Percentiles rank a stretch among this genome's conserved stretches.
These are phyloP conservation scores for Kwoniella pini DNA, from an alignment of 768 basidiomycete species.

Conservation along the genomic window DNA sequence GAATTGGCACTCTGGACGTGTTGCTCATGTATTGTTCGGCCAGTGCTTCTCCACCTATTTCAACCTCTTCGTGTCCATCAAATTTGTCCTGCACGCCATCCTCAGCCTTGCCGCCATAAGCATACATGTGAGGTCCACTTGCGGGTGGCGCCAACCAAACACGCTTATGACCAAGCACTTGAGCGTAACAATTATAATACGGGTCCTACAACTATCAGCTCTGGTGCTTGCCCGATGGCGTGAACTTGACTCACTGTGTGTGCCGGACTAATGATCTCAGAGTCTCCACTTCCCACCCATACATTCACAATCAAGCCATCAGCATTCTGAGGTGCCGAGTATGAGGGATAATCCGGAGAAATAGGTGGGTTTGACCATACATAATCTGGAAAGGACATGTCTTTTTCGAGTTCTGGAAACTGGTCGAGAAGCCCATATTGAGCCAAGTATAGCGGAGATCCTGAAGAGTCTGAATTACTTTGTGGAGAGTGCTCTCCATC, in stretches of 20 bases:
- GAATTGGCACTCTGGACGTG: constrained; percentile 81
- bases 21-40: constrained; percentile 65
- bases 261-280: constrained; percentile 79
- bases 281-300: constrained; percentile 58
- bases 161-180: constrained; percentile 83
- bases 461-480: neutral
- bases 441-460: constrained; percentile 69
- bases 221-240: neutral
- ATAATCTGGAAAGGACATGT: constrained; percentile 85
- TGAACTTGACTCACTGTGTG: constrained; percentile 67
- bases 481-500: constrained; percentile 1
- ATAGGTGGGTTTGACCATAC: constrained; percentile 67
- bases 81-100: too few relatives aligned
- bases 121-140: constrained; percentile 59
- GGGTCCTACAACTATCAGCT: constrained; percentile 67
- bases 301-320: constrained; percentile 51
- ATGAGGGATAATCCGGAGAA: constrained; percentile 59
- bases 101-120: too few relatives aligned
- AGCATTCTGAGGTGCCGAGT: constrained; percentile 67
- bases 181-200: constrained; percentile 86
- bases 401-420: constrained; percentile 73
- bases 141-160: constrained; percentile 86
- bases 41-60: constrained; percentile 4
- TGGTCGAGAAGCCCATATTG: constrained; percentile 84
- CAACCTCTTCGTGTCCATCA: too few relatives aligned